phyloP scores from a whole-genome alignment of 2,329 filamentous ascomycete genomes.

The Trichoderma sp. region DNA sequence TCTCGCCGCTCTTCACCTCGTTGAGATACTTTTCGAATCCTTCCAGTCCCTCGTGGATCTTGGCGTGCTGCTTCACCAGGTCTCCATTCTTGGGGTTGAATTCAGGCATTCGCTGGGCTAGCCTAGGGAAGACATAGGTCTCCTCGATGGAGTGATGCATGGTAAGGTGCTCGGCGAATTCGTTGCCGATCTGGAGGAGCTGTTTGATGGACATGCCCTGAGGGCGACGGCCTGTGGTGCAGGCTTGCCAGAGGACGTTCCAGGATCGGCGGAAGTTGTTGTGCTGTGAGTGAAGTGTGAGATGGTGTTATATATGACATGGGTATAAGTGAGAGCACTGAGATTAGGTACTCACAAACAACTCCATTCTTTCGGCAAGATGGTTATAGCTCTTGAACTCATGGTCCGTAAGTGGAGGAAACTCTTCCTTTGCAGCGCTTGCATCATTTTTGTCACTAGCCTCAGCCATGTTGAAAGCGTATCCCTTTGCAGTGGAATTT shows the following conservation, averaged over 20 bases:
- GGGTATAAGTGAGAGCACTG: neutral
- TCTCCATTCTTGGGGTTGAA: conserved; percentile 58
- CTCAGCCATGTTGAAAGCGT: neutral
- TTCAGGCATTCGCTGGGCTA: conserved; percentile 75
- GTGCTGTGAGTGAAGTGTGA: conserved; percentile 50
- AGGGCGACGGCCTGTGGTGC: conserved; percentile 56
- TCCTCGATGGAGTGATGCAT: conserved; percentile 84
- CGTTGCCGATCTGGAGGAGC: conserved; percentile 65
- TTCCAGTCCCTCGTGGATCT: conserved; percentile 76
- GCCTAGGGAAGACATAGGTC: conserved; percentile 70
- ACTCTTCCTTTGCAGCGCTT: conserved; percentile 22
- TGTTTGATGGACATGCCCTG: conserved; percentile 61
- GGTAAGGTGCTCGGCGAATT: conserved; percentile 68
- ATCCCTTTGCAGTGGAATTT: neutral
- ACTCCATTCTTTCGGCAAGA: conserved; percentile 72
- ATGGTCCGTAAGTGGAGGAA: conserved; percentile 61
- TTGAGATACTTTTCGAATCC: conserved; percentile 63
- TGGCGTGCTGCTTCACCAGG: conserved; percentile 69
- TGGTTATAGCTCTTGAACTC: conserved; percentile 70
- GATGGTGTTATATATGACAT: neutral
- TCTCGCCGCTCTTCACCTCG: conserved; percentile 60
- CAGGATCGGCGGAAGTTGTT: conserved; percentile 72
- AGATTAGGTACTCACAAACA: conserved; percentile 56
- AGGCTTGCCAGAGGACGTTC: conserved; percentile 67
- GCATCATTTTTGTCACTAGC: neutral